Conservation (phyloP, 2,329 filamentous ascomycete genomes). For the Ilyonectria sp. region DNA sequence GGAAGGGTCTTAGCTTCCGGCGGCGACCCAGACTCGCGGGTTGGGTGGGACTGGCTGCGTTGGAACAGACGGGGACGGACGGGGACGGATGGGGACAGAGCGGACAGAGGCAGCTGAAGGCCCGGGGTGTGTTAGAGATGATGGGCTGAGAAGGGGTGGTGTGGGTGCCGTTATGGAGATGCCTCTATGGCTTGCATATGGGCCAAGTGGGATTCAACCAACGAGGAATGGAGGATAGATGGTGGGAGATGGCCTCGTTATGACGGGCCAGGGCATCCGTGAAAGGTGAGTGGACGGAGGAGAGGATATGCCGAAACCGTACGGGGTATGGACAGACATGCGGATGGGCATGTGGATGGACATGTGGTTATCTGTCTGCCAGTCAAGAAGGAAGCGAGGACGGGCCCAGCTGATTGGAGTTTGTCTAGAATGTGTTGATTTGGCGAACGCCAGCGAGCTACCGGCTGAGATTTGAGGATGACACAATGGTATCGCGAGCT, state of each 20-base stretch:
- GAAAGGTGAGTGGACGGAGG: constrained; percentile 12
- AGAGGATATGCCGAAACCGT: background rate
- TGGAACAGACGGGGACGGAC: constrained; percentile 2
- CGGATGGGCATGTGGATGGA: constrained; percentile 11
- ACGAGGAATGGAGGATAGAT: background rate
- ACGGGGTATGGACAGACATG: constrained; percentile 1
- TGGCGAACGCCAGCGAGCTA: background rate
- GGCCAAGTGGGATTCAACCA: background rate
- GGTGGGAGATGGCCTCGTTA: constrained; percentile 6
- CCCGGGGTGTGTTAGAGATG: constrained; percentile 15
- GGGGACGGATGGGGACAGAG: constrained; percentile 1
- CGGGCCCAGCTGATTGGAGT: background rate
- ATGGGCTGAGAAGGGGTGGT: constrained; percentile 24
- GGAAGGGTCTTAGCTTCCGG: constrained; percentile 1
- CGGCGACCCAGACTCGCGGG: constrained; percentile 24
- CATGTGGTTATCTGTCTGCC: constrained; percentile 16
- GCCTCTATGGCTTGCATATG: constrained; percentile 27
- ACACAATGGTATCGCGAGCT: background rate
- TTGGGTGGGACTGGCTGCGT: constrained; percentile 17
- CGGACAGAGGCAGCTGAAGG: constrained; percentile 26
- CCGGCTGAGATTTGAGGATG: background rate
- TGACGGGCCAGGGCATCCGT: constrained; percentile 1
- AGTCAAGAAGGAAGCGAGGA: constrained; percentile 2
- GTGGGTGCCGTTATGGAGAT: constrained; percentile 7
- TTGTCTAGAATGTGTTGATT: background rate